These are phyloP conservation scores for Bruguiera hainesii DNA, from an alignment of 441 rosid species.

Conservation along the genomic window DNA sequence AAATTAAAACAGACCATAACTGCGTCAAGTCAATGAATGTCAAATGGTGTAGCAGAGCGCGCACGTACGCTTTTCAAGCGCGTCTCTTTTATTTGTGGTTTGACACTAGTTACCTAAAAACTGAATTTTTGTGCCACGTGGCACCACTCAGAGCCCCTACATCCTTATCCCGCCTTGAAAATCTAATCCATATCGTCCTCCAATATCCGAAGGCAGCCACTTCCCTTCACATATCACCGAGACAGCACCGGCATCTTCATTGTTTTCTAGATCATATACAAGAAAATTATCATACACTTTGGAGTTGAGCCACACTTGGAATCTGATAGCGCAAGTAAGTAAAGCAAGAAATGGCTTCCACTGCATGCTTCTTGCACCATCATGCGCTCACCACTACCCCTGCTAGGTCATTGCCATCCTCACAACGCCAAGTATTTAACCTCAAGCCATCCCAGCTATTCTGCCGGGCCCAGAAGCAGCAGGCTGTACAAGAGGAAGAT, in stretches of 20 bases:
- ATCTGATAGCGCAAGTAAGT: not conserved
- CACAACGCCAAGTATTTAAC: conserved; percentile 48
- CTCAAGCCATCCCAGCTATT: conserved; percentile 49
- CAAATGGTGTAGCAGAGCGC: no score
- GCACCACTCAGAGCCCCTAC: conserved; percentile 31
- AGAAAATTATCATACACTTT: not conserved
- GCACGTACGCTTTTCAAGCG: no score
- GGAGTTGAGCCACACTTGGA: no score
- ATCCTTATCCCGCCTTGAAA: conserved; percentile 49
- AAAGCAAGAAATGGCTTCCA: conserved; percentile 58
- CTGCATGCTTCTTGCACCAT: conserved; percentile 89
- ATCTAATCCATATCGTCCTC: conserved; percentile 38
- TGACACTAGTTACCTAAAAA: no score
- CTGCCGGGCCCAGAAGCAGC: conserved; percentile 71
- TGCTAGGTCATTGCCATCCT: conserved; percentile 42
- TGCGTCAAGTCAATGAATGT: no score
- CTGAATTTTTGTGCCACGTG: conserved; percentile 24
- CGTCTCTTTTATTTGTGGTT: no score
- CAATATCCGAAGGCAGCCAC: conserved; percentile 36
- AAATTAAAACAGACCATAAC: no score
- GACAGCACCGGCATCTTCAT: not conserved
- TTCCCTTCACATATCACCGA: conserved; percentile 25
- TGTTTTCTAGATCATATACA: not conserved
- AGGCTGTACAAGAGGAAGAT: conserved; percentile 38
- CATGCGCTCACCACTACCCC: conserved; percentile 50